Base-by-base conservation (phyloP, 1,284 basidiomycete genomes). In the Cystobasidium sp. region DNA sequence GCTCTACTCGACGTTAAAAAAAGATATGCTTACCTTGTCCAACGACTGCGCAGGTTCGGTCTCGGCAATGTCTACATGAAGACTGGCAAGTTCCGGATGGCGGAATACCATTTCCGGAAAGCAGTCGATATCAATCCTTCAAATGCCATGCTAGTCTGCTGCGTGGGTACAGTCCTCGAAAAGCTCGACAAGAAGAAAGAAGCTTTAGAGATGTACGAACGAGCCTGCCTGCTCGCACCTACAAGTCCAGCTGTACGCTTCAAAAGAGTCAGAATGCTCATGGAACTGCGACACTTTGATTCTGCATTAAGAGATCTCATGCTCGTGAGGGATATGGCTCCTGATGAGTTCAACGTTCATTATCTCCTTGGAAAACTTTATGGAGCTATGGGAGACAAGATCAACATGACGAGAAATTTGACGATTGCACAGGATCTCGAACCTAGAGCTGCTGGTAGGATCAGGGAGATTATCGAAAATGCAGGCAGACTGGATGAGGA, bases 351-450 rank as follows among this genome's bases (percentile, higher is more conserved):
- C 74, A 95, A 96, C 83, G 91, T 97, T 68, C 88, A 94, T 76
- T 95, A 95, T 86, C 89, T 96, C 82, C 88, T 97, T n/a, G 94
- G 93, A 44, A 92, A 91, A 83, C 90, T 90, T 76, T 95, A 94
- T 81, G 87, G 92, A 62, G 85, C 91, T 77, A 83, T 90, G 68
- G 92, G 91, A 37, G 85, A 92, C 81, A 88, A 88, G 77, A 85
- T 87, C n/a, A 89, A 90, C 82, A 89, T 91, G 58, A 90, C 92
- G 70, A 88, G 90, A 75, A 87, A 90, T 83, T 89, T 97, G 76
- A 92, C 93, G 39, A 86, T 90, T 58, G 94, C 93, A 78, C 89
- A 93, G 76, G 94, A 97, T 82, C 75, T 87, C 53, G 84, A 86
- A 68, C 86, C 86, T 43, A 84, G 85, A 20, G 74, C 75, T 41